These are phyloP conservation scores for Nothophoma quercina DNA, from an alignment of 2,329 filamentous ascomycete species.

Conservation along the genomic window DNA sequence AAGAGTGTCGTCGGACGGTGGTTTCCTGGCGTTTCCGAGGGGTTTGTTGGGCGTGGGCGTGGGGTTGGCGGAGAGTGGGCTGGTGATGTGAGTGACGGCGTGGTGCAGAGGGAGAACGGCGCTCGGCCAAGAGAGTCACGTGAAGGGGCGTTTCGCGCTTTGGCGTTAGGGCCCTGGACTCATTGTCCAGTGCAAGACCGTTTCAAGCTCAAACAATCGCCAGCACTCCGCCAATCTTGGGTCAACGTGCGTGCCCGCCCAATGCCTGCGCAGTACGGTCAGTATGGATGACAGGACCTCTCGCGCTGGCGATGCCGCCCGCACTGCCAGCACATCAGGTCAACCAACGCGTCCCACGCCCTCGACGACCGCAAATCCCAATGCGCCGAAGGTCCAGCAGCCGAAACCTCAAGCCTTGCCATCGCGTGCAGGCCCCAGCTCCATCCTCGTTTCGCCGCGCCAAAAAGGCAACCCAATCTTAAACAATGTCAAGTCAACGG, in stretches of 20 bases:
- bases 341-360: slow-evolving; percentile 20
- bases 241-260: slow-evolving; percentile 13
- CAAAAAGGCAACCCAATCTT: slow-evolving; percentile 96
- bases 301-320: slow-evolving; percentile 24
- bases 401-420: slow-evolving; percentile 88
- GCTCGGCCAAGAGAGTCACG: slow-evolving; percentile 1
- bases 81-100: slow-evolving; percentile 21
- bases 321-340: slow-evolving; percentile 26
- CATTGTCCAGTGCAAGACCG: neutral
- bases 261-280: slow-evolving; percentile 31
- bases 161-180: neutral
- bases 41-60: slow-evolving; percentile 8
- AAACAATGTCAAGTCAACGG: slow-evolving; percentile 78
- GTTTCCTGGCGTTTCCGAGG: slow-evolving; percentile 7
- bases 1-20: slow-evolving; percentile 18
- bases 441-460: slow-evolving; percentile 87
- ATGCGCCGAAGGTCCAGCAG: slow-evolving; percentile 70
- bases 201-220: slow-evolving; percentile 20
- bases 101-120: slow-evolving; percentile 4
- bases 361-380: slow-evolving; percentile 9
- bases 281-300: slow-evolving; percentile 44
- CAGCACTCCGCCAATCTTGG: slow-evolving; percentile 10
- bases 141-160: slow-evolving; percentile 7
- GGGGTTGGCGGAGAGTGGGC: slow-evolving; percentile 9
- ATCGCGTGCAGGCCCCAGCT: slow-evolving; percentile 70